phyloP scores from a whole-genome alignment of 1,139 yeast genomes.

The Sugiyamaella japonica region DNA sequence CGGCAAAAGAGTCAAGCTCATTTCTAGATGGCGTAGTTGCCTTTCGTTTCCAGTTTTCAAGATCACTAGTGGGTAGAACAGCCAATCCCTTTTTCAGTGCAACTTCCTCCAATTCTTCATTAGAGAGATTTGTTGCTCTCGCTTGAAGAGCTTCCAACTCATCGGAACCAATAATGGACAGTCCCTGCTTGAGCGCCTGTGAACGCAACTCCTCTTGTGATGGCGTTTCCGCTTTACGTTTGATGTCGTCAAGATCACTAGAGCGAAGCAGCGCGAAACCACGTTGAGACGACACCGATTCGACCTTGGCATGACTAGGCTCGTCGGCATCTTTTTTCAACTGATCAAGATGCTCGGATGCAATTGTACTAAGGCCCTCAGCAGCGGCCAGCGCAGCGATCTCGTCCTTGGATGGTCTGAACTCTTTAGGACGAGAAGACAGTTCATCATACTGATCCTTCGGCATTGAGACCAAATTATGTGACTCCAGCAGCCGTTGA shows the following conservation, averaged over 20 bases:
- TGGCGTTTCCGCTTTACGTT: slow-evolving; percentile 25
- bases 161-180: slow-evolving; percentile 38
- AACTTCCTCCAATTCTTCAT: slow-evolving; percentile 21
- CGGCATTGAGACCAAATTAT: slow-evolving; percentile 32
- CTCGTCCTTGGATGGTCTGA: slow-evolving; percentile 32
- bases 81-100: slow-evolving; percentile 36
- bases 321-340: slow-evolving; percentile 23
- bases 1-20: slow-evolving; percentile 31
- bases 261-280: slow-evolving; percentile 40
- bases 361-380: slow-evolving; percentile 36
- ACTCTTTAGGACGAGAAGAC: slow-evolving; percentile 32
- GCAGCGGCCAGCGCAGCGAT: slow-evolving; percentile 30
- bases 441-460: slow-evolving; percentile 31
- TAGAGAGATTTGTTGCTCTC: slow-evolving; percentile 28
- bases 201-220: slow-evolving; percentile 22
- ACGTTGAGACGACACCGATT: slow-evolving; percentile 11
- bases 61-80: slow-evolving; percentile 39
- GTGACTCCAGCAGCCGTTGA: slow-evolving; percentile 20
- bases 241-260: slow-evolving; percentile 34
- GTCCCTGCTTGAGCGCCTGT: slow-evolving; percentile 32
- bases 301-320: slow-evolving; percentile 32
- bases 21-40: slow-evolving; percentile 31
- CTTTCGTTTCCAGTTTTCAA: slow-evolving; percentile 31
- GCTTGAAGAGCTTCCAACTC: slow-evolving; percentile 35
- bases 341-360: slow-evolving; percentile 25